Percentiles rank a stretch among this genome's conserved stretches.
These are phyloP conservation scores for Cercospora zeae-maydis DNA, from an alignment of 2,329 filamentous ascomycete species.

Conservation along the genomic window DNA sequence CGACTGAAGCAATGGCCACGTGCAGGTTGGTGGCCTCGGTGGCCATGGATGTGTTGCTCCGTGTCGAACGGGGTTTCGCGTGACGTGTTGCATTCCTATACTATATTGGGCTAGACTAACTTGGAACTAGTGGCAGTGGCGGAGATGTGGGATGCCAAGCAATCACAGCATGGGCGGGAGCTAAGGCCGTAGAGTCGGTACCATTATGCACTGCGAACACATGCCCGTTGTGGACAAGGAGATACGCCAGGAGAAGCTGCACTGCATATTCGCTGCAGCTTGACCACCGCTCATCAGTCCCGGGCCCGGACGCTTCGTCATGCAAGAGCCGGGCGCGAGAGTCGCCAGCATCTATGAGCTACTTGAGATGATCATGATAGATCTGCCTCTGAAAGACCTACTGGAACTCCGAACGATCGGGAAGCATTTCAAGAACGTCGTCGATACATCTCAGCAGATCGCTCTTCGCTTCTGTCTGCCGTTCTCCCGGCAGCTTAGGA, in stretches of 20 bases:
- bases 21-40: no score
- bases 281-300: neutral
- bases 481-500: neutral
- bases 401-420: constrained; percentile 5
- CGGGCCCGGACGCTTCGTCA: neutral
- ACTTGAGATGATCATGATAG: constrained; percentile 16
- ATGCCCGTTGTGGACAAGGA: neutral
- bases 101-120: no score
- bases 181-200: neutral
- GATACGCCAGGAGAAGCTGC: neutral
- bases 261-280: neutral
- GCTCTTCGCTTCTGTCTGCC: constrained; percentile 8
- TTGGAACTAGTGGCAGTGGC: neutral
- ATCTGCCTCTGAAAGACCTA: constrained; percentile 10
- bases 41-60: constrained; percentile 6
- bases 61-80: constrained; percentile 12
- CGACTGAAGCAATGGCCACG: neutral
- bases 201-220: neutral
- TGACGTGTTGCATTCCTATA: neutral
- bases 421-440: constrained; percentile 1
- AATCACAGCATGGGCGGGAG: neutral
- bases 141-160: neutral
- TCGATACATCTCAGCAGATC: constrained; percentile 15
- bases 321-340: constrained; percentile 6
- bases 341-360: constrained; percentile 18